Evolutionary conservation across 1,284 basidiomycete species (phyloP).

Genomic region (Ganoderma meredithae): DNA sequence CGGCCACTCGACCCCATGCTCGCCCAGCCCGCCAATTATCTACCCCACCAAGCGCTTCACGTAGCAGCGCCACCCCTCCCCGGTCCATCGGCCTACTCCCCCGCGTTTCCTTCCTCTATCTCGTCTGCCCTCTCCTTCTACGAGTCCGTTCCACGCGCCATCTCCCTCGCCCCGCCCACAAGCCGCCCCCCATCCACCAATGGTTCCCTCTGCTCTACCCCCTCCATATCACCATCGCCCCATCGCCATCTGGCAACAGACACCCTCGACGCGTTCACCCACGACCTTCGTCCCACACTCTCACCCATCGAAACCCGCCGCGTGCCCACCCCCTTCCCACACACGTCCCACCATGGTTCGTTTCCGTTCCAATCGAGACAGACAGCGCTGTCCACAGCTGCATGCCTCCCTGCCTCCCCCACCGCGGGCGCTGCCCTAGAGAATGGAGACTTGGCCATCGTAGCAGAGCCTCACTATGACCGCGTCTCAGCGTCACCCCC

Average conservation of each 20-base stretch:
- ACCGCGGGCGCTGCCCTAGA: not conserved
- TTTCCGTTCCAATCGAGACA: not conserved
- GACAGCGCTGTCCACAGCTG: not conserved
- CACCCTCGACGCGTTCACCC: not conserved
- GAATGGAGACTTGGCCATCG: not conserved
- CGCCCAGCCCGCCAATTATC: not conserved
- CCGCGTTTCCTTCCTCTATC: not conserved
- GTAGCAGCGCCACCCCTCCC: conserved; percentile 9
- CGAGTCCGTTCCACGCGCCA: conserved; percentile 13
- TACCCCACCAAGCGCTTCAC: conserved; percentile 5
- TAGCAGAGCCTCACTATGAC: not conserved
- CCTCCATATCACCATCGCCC: not conserved
- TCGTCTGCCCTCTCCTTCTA: conserved; percentile 12
- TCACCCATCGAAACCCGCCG: not conserved
- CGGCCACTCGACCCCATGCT: conserved; percentile 3
- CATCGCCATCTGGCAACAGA: not conserved
- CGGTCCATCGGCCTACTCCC: not conserved
- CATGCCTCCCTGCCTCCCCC: not conserved
- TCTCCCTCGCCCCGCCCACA: conserved; percentile 7
- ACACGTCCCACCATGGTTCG: not conserved
- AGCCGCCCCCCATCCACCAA: not conserved
- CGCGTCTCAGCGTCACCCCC: not conserved
- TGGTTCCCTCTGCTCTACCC: not conserved
- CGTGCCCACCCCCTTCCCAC: not conserved
- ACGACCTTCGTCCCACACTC: not conserved